Percentiles rank a stretch among this genome's conserved stretches.
phyloP scores from a whole-genome alignment of 2,329 filamentous ascomycete genomes.

The Thielaviopsis musarum region DNA sequence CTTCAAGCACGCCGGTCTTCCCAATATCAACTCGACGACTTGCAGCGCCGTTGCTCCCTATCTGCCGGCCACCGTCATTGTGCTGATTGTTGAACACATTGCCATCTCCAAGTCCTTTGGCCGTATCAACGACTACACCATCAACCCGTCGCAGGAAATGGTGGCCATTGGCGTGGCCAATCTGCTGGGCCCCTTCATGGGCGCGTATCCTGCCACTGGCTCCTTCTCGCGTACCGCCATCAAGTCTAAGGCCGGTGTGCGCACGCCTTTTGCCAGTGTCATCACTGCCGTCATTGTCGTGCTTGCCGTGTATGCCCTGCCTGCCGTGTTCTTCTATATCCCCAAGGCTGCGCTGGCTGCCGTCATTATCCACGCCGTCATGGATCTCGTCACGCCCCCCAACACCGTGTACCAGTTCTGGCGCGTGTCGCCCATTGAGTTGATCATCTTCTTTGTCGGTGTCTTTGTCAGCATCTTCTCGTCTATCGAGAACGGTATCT shows the following conservation, averaged over 20 bases:
- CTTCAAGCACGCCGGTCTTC: constrained; percentile 54
- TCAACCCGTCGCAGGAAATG: constrained; percentile 64
- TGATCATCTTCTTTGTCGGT: constrained; percentile 70
- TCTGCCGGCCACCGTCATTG: constrained; percentile 58
- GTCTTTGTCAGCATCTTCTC: constrained; percentile 70
- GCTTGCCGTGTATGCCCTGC: constrained; percentile 67
- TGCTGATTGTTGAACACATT: constrained; percentile 66
- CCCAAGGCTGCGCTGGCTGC: constrained; percentile 58
- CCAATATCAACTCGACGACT: constrained; percentile 41
- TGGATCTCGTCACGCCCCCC: constrained; percentile 69
- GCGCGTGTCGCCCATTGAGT: constrained; percentile 67
- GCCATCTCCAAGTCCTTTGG: constrained; percentile 73
- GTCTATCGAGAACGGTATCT: constrained; percentile 72
- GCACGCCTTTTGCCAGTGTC: constrained; percentile 71
- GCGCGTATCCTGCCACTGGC: constrained; percentile 71
- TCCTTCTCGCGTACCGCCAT: constrained; percentile 86
- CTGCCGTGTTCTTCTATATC: constrained; percentile 79
- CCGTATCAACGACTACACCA: constrained; percentile 64
- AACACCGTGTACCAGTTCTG: constrained; percentile 79
- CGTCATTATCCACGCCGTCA: constrained; percentile 83
- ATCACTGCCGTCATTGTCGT: constrained; percentile 72
- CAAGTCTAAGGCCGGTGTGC: constrained; percentile 84
- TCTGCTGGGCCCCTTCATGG: constrained; percentile 59
- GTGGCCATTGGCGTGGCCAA: constrained; percentile 64
- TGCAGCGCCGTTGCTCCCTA: constrained; percentile 47